These are phyloP conservation scores for Hypoxylon sp. DNA, from an alignment of 2,329 filamentous ascomycete species.

Conservation along the genomic window DNA sequence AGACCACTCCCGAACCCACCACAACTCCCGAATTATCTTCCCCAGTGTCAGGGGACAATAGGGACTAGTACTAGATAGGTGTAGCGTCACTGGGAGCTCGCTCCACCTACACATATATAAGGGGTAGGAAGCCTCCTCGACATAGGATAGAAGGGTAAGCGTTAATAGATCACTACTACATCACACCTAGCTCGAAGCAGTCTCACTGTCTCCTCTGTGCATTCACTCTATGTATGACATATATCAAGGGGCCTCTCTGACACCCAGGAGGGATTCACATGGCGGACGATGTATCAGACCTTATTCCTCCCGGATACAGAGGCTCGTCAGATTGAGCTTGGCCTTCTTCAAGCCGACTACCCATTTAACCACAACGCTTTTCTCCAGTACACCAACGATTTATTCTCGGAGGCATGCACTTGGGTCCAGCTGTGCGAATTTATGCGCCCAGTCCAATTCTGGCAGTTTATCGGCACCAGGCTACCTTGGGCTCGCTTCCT, in stretches of 20 bases:
- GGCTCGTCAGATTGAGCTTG: not conserved
- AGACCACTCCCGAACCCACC: too few species aligned
- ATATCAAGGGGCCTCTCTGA: too few species aligned
- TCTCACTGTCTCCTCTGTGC: too few species aligned
- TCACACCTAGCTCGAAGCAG: too few species aligned
- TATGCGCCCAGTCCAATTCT: constrained; percentile 1
- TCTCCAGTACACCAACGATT: not conserved
- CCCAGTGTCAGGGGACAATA: too few species aligned
- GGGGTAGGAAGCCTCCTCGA: too few species aligned
- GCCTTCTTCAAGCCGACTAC: not conserved
- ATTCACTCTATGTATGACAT: too few species aligned
- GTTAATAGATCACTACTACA: too few species aligned
- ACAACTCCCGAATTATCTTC: not conserved
- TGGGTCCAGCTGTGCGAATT: not conserved
- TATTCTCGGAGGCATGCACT: not conserved
- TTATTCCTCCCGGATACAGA: not conserved
- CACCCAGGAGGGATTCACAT: not conserved
- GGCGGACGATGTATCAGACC: not conserved
- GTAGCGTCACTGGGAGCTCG: too few species aligned
- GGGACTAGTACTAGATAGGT: too few species aligned
- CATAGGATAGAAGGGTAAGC: too few species aligned
- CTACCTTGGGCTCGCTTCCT: not conserved
- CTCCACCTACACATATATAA: too few species aligned
- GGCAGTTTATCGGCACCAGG: not conserved
- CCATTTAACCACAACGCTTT: not conserved